Evolutionary conservation across 345 rosid species (phyloP).

Genomic region (Cardamine resedifolia): DNA sequence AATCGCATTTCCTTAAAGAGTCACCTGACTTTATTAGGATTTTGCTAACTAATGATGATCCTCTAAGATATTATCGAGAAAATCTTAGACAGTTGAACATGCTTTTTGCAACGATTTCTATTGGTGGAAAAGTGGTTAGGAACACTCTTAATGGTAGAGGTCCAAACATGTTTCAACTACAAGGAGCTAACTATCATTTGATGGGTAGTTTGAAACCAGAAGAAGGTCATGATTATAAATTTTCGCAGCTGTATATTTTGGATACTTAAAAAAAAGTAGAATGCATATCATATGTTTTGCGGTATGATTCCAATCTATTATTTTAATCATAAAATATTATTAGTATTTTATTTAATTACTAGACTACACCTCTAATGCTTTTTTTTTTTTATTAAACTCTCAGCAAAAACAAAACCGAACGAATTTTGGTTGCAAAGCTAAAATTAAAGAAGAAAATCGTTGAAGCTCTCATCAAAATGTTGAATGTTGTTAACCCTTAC

Average conservation of each 20-base stretch:
- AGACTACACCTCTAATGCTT: too few species aligned
- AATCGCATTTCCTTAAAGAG: background rate
- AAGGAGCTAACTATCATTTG: background rate
- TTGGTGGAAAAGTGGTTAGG: background rate
- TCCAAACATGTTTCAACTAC: background rate
- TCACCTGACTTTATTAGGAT: fast-evolving
- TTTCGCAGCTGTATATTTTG: background rate
- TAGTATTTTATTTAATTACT: too few species aligned
- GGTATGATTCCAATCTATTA: background rate
- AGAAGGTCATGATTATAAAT: background rate
- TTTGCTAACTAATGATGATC: background rate
- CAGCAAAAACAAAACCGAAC: too few species aligned
- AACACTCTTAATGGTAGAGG: background rate
- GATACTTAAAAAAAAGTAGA: background rate
- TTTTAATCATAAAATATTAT: too few species aligned
- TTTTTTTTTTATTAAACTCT: too few species aligned
- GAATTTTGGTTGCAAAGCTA: too few species aligned
- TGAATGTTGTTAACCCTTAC: too few species aligned
- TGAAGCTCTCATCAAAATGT: too few species aligned
- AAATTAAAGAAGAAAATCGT: too few species aligned
- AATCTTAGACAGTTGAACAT: too few species aligned
- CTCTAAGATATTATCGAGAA: background rate
- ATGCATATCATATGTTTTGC: background rate
- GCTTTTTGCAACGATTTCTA: background rate
- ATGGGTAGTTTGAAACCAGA: background rate